phyloP scores from a whole-genome alignment of 2,329 filamentous ascomycete genomes.

The Aspergillus sergii region DNA sequence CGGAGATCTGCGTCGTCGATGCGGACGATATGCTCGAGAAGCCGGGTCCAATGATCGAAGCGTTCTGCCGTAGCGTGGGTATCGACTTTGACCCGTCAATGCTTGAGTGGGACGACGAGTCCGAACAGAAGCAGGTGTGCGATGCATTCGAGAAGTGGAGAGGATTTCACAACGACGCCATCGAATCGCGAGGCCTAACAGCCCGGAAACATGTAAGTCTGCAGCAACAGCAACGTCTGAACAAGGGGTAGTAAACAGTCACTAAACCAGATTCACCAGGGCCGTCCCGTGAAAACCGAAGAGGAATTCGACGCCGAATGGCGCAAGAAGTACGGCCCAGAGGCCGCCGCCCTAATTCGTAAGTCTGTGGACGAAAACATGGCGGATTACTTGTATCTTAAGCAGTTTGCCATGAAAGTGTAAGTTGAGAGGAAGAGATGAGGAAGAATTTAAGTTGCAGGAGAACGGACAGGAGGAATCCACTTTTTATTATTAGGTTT shows the following conservation, averaged over 20 bases:
- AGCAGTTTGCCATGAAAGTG: conserved; percentile 64
- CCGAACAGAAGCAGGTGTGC: conserved; percentile 68
- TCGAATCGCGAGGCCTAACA: conserved; percentile 76
- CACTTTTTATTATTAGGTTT: conserved; percentile 6
- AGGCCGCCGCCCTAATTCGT: conserved; percentile 61
- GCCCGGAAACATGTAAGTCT: conserved; percentile 53
- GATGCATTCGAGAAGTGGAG: conserved; percentile 93
- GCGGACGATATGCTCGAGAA: conserved; percentile 92
- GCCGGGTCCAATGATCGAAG: conserved; percentile 72
- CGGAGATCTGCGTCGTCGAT: conserved; percentile 83
- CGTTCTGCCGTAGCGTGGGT: conserved; percentile 80
- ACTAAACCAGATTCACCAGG: conserved; percentile 21
- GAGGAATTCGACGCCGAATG: conserved; percentile 62
- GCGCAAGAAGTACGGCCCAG: conserved; percentile 62
- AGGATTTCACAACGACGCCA: conserved; percentile 94
- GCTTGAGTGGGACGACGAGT: conserved; percentile 80
- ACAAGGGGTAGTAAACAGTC: conserved; percentile 9
- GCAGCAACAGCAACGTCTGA: background rate
- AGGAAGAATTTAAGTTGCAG: conserved; percentile 6
- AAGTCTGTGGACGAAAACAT: conserved; percentile 62
- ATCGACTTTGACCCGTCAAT: conserved; percentile 75
- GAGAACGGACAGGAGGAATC: background rate
- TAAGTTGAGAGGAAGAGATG: conserved; percentile 20
- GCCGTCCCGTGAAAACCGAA: conserved; percentile 45
- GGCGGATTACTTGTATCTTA: conserved; percentile 65